Percentiles rank a stretch among this genome's conserved stretches.
phyloP scores from a whole-genome alignment of 2,329 filamentous ascomycete genomes.

The Cryoendolithus antarcticus region DNA sequence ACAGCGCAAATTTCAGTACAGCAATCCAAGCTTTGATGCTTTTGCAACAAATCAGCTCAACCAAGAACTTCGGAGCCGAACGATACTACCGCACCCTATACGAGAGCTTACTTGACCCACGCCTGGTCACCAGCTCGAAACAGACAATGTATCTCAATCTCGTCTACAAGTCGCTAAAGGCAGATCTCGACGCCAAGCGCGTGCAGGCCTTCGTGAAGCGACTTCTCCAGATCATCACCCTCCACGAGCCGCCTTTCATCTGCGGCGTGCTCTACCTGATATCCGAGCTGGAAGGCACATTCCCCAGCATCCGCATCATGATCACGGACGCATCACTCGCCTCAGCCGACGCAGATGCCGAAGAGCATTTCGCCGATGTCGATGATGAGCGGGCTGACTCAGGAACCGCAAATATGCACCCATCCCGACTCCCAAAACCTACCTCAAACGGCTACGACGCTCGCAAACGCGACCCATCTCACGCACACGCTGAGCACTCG shows the following conservation, averaged over 20 bases:
- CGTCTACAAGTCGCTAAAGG: slow-evolving; percentile 78
- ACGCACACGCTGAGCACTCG: slow-evolving; percentile 83
- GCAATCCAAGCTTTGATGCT: slow-evolving; percentile 90
- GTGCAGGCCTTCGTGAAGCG: slow-evolving; percentile 95
- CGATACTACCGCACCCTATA: slow-evolving; percentile 93
- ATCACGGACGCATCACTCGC: slow-evolving; percentile 54
- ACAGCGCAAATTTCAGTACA: slow-evolving; percentile 98
- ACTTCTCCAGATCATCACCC: slow-evolving; percentile 69
- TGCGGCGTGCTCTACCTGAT: slow-evolving; percentile 89
- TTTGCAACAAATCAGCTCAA: slow-evolving; percentile 79
- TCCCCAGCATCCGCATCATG: slow-evolving; percentile 68
- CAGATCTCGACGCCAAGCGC: slow-evolving; percentile 77
- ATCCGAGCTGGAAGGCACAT: slow-evolving; percentile 64
- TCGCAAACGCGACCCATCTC: slow-evolving; percentile 79
- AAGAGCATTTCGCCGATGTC: slow-evolving; percentile 58
- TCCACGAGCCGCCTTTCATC: slow-evolving; percentile 86
- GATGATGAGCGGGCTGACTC: slow-evolving; percentile 42
- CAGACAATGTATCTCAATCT: slow-evolving; percentile 92
- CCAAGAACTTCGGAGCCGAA: slow-evolving; percentile 71
- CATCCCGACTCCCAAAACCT: slow-evolving; percentile 1
- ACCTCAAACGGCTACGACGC: slow-evolving; percentile 54
- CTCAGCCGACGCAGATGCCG: slow-evolving; percentile 49
- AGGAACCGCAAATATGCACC: slow-evolving; percentile 13
- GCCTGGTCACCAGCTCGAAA: slow-evolving; percentile 81
- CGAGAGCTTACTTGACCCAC: slow-evolving; percentile 83